Conservation (phyloP, 306 rosid species). For the Gynostemma pentaphyllum region DNA sequence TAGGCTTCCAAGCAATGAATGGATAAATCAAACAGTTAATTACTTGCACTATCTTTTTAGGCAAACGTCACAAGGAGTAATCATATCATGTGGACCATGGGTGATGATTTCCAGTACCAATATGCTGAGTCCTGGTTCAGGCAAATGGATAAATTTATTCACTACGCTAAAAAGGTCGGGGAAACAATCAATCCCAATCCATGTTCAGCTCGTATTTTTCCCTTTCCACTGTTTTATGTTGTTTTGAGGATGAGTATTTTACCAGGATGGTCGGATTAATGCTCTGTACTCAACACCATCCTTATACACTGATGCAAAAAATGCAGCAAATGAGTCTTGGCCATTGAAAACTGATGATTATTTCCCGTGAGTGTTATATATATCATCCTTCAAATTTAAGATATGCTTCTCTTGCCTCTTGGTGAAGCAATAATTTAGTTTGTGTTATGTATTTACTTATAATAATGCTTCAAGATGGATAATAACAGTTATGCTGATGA, state of each 20-base stretch:
- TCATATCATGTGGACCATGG: constrained; percentile 98
- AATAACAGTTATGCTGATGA: constrained; percentile 65
- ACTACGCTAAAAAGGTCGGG: constrained; percentile 68
- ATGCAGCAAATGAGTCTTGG: constrained; percentile 69
- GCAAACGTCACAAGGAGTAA: constrained; percentile 74
- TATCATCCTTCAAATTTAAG: neutral
- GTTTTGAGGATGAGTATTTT: constrained; percentile 12
- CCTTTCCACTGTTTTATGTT: neutral
- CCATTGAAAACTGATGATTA: constrained; percentile 83
- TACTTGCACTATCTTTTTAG: constrained; percentile 24
- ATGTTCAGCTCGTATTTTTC: neutral
- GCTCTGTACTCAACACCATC: constrained; percentile 95
- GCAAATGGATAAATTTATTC: constrained; percentile 84
- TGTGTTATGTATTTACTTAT: neutral
- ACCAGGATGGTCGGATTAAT: constrained; percentile 78
- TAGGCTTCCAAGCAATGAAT: neutral
- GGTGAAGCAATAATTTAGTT: neutral
- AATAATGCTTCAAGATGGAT: constrained; percentile 7
- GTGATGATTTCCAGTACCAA: constrained; percentile 85
- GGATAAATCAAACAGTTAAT: constrained; percentile 7
- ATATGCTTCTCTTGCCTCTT: neutral
- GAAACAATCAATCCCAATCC: neutral
- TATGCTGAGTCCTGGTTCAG: constrained; percentile 91
- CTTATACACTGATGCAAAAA: constrained; percentile 60
- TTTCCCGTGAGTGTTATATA: constrained; percentile 56